Conservation (phyloP, 345 rosid genomes). For the Pistacia vera region DNA sequence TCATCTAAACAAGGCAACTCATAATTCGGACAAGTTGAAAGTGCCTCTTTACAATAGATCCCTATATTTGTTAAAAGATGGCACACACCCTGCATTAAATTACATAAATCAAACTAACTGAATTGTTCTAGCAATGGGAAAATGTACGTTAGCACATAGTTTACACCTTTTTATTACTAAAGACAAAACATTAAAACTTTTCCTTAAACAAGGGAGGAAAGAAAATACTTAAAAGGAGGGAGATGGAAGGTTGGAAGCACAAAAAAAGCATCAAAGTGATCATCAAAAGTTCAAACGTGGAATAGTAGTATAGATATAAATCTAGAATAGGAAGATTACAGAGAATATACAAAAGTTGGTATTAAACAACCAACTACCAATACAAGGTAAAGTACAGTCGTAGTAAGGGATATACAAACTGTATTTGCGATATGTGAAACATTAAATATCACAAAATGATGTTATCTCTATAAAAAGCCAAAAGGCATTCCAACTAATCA, state of each 20-base stretch:
- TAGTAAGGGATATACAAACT: neutral
- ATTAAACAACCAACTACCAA: neutral
- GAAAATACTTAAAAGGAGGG: neutral
- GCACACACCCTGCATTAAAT: conserved; percentile 72
- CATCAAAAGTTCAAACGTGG: neutral
- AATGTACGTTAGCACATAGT: neutral
- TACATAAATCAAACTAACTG: conserved; percentile 13
- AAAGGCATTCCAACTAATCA: neutral
- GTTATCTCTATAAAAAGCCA: neutral
- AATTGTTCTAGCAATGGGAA: conserved; percentile 4
- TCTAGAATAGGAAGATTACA: neutral
- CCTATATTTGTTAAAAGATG: conserved; percentile 81
- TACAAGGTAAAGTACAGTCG: neutral
- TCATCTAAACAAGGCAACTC: conserved; percentile 52
- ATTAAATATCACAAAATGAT: neutral
- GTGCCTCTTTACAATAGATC: conserved; percentile 69
- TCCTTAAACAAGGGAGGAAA: neutral
- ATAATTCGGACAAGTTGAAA: conserved; percentile 53
- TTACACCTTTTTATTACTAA: conserved; percentile 10
- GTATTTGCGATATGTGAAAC: neutral
- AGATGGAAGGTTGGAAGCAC: neutral
- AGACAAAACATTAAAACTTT: neutral
- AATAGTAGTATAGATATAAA: neutral
- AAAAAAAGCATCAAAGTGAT: neutral
- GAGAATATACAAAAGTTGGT: neutral